A percentile compares a stretch with the other conserved stretches of the same genome.
These are phyloP conservation scores for Juncus effusus DNA, from an alignment of 176 grass and related monocot species.

Conservation along the genomic window DNA sequence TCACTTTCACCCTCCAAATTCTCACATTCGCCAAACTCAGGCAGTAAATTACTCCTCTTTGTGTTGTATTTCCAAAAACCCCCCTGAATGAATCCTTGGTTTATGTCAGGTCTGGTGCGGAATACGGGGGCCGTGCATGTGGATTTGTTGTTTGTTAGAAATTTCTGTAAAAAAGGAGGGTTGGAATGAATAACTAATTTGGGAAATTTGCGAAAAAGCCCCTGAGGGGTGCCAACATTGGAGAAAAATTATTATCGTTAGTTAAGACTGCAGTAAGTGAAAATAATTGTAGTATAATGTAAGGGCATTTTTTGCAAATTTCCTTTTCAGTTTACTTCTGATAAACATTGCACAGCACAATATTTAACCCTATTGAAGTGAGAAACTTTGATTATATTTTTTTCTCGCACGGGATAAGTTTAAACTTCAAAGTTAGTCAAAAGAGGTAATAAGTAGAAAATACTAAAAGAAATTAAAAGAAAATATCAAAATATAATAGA, in stretches of 20 bases:
- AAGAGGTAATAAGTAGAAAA: not conserved
- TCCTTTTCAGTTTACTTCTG: no score
- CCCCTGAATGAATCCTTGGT: slow-evolving; percentile 78
- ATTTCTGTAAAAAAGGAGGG: slow-evolving; percentile 44
- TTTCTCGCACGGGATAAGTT: no score
- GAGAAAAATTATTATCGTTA: no score
- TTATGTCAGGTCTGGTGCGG: slow-evolving; percentile 62
- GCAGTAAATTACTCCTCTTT: slow-evolving; percentile 77
- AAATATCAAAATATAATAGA: slow-evolving; percentile 8
- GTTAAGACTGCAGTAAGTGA: no score
- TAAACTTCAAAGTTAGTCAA: no score
- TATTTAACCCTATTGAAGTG: no score
- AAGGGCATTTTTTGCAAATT: no score
- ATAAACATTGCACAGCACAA: no score
- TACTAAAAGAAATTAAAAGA: slow-evolving; percentile 1
- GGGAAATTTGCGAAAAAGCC: not conserved
- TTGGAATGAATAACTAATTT: not conserved
- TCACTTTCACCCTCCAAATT: slow-evolving; percentile 64
- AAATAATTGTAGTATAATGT: no score
- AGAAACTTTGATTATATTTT: no score
- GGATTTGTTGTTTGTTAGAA: slow-evolving; percentile 40
- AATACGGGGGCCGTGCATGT: slow-evolving; percentile 88
- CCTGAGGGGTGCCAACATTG: no score
- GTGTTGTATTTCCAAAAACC: slow-evolving; percentile 94
- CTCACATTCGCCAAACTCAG: slow-evolving; percentile 37